phyloP scores from a whole-genome alignment of 495 filamentous ascomycete genomes.

The Podospora bellae-mahoneyi region DNA sequence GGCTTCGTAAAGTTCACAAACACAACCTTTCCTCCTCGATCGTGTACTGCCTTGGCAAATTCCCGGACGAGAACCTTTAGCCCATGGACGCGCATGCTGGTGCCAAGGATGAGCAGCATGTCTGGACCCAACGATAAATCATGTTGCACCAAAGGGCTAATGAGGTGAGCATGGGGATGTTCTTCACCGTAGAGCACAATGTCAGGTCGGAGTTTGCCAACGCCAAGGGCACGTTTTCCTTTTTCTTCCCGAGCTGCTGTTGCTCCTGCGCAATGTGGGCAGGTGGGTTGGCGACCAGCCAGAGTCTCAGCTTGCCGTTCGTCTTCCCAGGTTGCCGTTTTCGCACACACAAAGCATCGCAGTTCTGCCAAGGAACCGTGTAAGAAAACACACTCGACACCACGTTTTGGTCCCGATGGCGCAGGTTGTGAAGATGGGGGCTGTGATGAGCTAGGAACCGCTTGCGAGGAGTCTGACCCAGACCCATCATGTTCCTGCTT shows the following conservation, averaged over 20 bases:
- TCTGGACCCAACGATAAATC: slow-evolving; percentile 61
- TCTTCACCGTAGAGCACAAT: slow-evolving; percentile 71
- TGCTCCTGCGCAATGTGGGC: slow-evolving; percentile 55
- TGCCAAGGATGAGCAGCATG: slow-evolving; percentile 63
- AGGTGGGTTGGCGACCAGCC: slow-evolving; percentile 59
- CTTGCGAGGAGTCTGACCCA: not conserved
- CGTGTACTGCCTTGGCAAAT: slow-evolving; percentile 67
- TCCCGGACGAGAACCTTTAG: slow-evolving; percentile 64
- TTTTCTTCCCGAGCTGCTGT: slow-evolving; percentile 55
- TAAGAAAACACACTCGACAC: slow-evolving; percentile 61
- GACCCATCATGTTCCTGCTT: not conserved
- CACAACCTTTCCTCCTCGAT: slow-evolving; percentile 59
- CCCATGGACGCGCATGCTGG: slow-evolving; percentile 65
- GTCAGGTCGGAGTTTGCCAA: slow-evolving; percentile 63
- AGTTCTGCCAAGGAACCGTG: slow-evolving; percentile 61
- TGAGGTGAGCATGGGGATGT: slow-evolving; percentile 61
- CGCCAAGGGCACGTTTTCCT: slow-evolving; percentile 59
- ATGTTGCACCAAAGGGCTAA: slow-evolving; percentile 59
- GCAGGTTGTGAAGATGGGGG: slow-evolving; percentile 4
- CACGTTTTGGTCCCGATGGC: slow-evolving; percentile 36
- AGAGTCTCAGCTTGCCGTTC: slow-evolving; percentile 48
- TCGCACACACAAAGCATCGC: slow-evolving; percentile 60
- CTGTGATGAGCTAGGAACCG: not conserved
- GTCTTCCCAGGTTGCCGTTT: slow-evolving; percentile 58
- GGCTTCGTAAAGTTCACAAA: slow-evolving; percentile 69